Percentiles rank a stretch among this genome's conserved stretches.
Evolutionary conservation across 2,329 filamentous ascomycete genomes (phyloP).

Genomic region (Aspergillus arachidicola): DNA sequence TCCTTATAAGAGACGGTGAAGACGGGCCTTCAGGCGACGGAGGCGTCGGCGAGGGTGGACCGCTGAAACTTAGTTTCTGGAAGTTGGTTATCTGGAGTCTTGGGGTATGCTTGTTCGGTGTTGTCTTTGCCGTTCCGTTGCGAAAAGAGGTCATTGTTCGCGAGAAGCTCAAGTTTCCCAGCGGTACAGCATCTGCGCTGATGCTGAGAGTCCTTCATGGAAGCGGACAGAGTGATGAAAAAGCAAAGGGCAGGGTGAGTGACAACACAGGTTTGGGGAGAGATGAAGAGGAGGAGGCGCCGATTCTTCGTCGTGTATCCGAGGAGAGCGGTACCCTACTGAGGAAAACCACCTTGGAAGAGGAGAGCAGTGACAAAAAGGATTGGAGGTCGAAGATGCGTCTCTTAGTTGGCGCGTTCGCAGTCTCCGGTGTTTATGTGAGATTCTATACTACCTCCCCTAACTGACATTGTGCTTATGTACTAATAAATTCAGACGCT

Average conservation of each 20-base stretch:
- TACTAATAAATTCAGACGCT: conserved; percentile 64
- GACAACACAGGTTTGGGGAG: conserved; percentile 15
- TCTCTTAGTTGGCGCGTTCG: conserved; percentile 62
- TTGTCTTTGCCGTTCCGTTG: conserved; percentile 91
- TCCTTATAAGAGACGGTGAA: conserved; percentile 75
- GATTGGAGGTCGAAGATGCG: conserved; percentile 67
- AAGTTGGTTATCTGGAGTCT: conserved; percentile 88
- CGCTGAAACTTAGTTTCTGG: conserved; percentile 69
- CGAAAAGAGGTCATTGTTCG: conserved; percentile 88
- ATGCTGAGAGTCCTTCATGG: conserved; percentile 91
- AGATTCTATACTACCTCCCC: conserved; percentile 23
- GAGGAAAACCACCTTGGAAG: conserved; percentile 41
- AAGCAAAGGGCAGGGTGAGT: conserved; percentile 28
- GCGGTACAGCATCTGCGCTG: conserved; percentile 90
- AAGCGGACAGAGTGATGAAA: conserved; percentile 47
- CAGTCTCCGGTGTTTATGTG: conserved; percentile 59
- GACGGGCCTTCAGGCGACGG: conserved; percentile 76
- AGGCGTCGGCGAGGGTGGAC: conserved; percentile 72
- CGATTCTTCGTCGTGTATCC: conserved; percentile 37
- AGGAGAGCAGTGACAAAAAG: conserved; percentile 41
- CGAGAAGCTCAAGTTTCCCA: conserved; percentile 91
- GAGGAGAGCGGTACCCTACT: conserved; percentile 53
- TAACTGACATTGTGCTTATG: neutral
- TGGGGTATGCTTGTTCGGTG: conserved; percentile 93
- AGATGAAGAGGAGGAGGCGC: conserved; percentile 32